Base-by-base conservation (phyloP, 371 early-diverging fungal species). In the Mucor mucedo region DNA sequence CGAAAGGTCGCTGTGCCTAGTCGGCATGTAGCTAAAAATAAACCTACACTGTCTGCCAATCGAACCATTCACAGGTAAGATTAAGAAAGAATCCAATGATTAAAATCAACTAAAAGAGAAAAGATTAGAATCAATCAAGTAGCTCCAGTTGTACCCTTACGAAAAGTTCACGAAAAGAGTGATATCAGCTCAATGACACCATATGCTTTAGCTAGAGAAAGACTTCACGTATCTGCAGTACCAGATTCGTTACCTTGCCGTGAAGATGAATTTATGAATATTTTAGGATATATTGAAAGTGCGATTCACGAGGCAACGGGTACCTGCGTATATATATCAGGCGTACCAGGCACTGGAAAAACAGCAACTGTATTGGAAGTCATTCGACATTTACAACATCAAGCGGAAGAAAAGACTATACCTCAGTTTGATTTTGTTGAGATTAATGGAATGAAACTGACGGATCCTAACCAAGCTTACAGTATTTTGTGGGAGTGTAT, bases 281-380 rank as follows among this genome's bases (percentile, higher is more conserved):
- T 97, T 27, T 83, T 87, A 65, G 86, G 80, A 2, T 82, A 88
- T 28, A 66, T 97, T 4, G 84, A 88, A 62, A 78, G 77, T 38
- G 91, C 94, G 0, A 83, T 97, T 13, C 85, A 89, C 50, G 89
- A 93, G 60, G 87, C 88, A 30, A 84, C 82, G 4, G 95, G 96
- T 38, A 83, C 87, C 54, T 95, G 97, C 66, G 80, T 95, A 38
- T 96, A 96, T 72, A 91, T 98, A 14, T 93, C 96, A n/a, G 97
- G 98, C 4, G 95, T 97, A 0, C 97, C 98, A 0, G 99, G 99
- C 1, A 98, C 99, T 4, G 99, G 99, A 44, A 99, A 99, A 75
- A 99, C 99, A 0, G 98, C 97, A 0, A 97, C 98, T 0, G 93
- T 98, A 0, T 82, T 88, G 14, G 91, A 91, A 70, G 95, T 94